Evolutionary conservation across 2,329 filamentous ascomycete species (phyloP), one percentile per base, ranked within the genome.

Genomic region (Plectosphaerella sp.): DNA sequence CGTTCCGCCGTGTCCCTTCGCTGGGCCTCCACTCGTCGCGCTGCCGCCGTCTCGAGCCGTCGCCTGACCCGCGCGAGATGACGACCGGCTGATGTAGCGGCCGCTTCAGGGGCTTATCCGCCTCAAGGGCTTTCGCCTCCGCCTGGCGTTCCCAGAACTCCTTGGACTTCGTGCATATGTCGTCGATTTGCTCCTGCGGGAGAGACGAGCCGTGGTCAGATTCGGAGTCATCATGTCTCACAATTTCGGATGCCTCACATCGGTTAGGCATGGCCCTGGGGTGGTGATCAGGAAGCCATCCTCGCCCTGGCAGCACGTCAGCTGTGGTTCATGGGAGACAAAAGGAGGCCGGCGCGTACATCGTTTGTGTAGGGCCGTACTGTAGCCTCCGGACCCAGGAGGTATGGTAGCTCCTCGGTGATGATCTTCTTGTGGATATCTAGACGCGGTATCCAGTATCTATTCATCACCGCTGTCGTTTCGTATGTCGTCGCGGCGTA

Each of bases 391-490:
- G 79, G 79, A 5, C 81, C 81, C 39, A 84, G 73, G 60, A 81
- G 80, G 53, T 73, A 81, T 57, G 80, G 80, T 51, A 84, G 73
- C 55, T 83, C 77, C 55, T 79, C 72, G 22, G 74, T 81, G 59
- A 84, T 83, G 57, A 83, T 75, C 57, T 77, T 82, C 59, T 80
- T 82, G 66, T 82, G 78, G 61, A 84, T 84, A 52, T 82, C 79
- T 54, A 76, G 66, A 54, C 80, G 75, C 14, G 79, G 78, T 54
- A 84, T 83, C 80, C 80, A 84, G 66, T 83, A 84, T 61, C 72
- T 75, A 65, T 83, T 83, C 70, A 80, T 74, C 49, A 64, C 58
- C 48, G 59, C 57, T n/a, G 62, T 36, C 36, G 49, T 33, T 33
- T 33, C 11, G 28, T 33, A 33, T 33, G 28, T 33, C 28, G 28